A percentile compares a stretch with the other conserved stretches of the same genome.
These are phyloP conservation scores for Fonsecaea nubica DNA, from an alignment of 2,329 filamentous ascomycete genomes.

Conservation along the genomic window DNA sequence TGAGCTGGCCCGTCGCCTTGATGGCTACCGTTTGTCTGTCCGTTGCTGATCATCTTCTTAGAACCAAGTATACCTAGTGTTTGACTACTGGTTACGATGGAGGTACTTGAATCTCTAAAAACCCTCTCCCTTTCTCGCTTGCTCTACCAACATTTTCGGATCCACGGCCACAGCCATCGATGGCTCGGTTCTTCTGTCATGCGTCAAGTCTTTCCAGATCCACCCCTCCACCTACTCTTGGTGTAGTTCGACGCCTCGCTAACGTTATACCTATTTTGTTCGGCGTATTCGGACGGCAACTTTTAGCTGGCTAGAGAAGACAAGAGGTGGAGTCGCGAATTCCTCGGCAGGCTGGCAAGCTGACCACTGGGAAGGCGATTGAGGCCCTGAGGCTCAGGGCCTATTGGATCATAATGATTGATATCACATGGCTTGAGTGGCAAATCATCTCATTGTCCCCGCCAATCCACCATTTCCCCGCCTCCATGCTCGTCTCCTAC, in stretches of 20 bases:
- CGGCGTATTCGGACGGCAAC: not conserved
- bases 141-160: not conserved
- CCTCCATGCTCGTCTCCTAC: not conserved
- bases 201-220: not conserved
- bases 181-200: not conserved
- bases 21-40: not conserved
- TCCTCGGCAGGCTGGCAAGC: not conserved
- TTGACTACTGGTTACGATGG: not conserved
- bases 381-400: too few relatives aligned
- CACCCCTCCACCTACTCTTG: not conserved
- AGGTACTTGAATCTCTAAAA: not conserved
- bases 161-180: not conserved
- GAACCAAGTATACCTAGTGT: not conserved
- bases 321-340: not conserved
- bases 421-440: too few relatives aligned
- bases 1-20: not conserved
- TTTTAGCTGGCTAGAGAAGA: not conserved
- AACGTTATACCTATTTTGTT: not conserved
- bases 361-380: too few relatives aligned
- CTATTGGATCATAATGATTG: not conserved
- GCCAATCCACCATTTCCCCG: not conserved
- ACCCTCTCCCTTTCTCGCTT: not conserved
- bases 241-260: not conserved
- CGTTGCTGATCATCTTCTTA: not conserved
- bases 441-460: too few relatives aligned